A percentile compares a stretch with the other conserved stretches of the same genome.
phyloP scores from a whole-genome alignment of 1,139 yeast species.

The Suhomyces coccinellae region DNA sequence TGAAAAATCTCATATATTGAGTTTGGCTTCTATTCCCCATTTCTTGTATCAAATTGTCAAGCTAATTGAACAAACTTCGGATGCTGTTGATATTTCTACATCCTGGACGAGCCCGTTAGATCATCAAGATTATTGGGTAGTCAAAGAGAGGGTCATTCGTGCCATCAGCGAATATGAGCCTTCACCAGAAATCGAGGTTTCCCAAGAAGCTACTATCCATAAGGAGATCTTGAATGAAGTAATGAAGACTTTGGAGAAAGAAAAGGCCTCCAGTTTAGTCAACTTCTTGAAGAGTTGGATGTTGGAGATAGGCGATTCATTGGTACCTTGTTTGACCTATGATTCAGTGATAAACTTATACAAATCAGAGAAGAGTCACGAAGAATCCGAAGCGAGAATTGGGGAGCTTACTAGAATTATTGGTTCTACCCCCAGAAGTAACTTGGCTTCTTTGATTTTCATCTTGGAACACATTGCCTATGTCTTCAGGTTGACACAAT shows the following conservation, averaged over 20 bases:
- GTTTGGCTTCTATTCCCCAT: constrained; percentile 36
- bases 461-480: constrained; percentile 38
- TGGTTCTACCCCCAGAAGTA: constrained; percentile 43
- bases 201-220: constrained; percentile 26
- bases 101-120: constrained; percentile 37
- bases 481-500: constrained; percentile 25
- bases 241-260: constrained; percentile 17
- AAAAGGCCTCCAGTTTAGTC: constrained; percentile 19
- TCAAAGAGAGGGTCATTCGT: constrained; percentile 34
- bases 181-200: constrained; percentile 12
- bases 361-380: constrained; percentile 10
- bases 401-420: constrained; percentile 29
- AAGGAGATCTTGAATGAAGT: constrained; percentile 25
- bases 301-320: constrained; percentile 44
- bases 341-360: constrained; percentile 36
- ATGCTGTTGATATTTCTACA: constrained; percentile 5
- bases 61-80: constrained; percentile 21
- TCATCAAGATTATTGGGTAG: constrained; percentile 36
- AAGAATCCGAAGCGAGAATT: constrained; percentile 9
- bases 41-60: constrained; percentile 30
- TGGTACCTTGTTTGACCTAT: constrained; percentile 46
- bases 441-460: constrained; percentile 39
- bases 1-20: constrained; percentile 19
- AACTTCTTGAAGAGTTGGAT: constrained; percentile 45
- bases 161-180: constrained; percentile 24